Evolutionary conservation across 192 early-diverging fungal species (phyloP).

Genomic region (Entomortierella beljakovae): DNA sequence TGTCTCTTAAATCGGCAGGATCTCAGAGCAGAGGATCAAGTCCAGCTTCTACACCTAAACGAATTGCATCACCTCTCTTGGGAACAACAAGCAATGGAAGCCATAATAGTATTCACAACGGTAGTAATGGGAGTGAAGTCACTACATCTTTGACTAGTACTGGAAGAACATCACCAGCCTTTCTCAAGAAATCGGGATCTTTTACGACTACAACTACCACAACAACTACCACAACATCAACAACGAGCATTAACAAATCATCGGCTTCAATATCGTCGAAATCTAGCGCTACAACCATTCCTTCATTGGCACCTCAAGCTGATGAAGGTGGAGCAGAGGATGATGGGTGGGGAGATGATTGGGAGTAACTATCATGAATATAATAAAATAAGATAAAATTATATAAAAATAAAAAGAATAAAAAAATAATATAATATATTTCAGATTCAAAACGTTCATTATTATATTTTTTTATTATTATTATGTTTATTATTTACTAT

Average conservation of each 20-base stretch:
- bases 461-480: not conserved
- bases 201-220: not conserved
- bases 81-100: conserved; percentile 4
- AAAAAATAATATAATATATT: not conserved
- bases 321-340: conserved; percentile 36
- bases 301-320: conserved; percentile 30
- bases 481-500: not conserved
- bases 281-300: not conserved
- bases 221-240: not conserved
- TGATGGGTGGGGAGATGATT: conserved; percentile 48
- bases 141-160: not conserved
- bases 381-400: not conserved
- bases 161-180: not conserved
- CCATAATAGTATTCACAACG: not conserved
- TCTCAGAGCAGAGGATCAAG: conserved; percentile 24
- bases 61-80: conserved; percentile 32
- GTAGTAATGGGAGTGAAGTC: not conserved
- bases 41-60: conserved; percentile 23
- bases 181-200: not conserved
- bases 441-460: not conserved
- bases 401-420: not conserved
- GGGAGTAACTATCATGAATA: conserved; percentile 15
- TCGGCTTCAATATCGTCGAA: not conserved
- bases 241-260: too few relatives aligned
- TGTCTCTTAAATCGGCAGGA: not conserved